Base-by-base conservation (phyloP, 257 asterid genomes). In the Hygrophila difformis region DNA sequence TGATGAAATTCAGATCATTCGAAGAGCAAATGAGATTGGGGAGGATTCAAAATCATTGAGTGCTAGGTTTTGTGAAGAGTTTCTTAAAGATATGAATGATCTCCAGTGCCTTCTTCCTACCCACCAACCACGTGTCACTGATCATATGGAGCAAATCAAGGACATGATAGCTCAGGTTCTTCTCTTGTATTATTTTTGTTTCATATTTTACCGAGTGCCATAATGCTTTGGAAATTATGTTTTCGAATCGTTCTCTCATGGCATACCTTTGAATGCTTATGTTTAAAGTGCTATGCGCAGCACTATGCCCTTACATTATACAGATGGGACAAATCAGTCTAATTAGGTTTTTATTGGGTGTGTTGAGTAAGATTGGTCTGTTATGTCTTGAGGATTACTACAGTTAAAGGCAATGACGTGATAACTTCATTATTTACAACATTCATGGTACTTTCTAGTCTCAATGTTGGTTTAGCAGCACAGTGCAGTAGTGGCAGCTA, bases 41-140 rank as follows among this genome's bases (percentile, higher is more conserved):
- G 82, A 81, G 59, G 79, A 84, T 57, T 75, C 88, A n/a, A 60
- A 62, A 53, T 63, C 46, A 24, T 68, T 81, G 76, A 84, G 94
- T 63, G 70, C 75, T 31, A 66, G 82, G 53, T 88, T 70, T 72
- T 88, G 97, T 68, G 35, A 78, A 39, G 97, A 87, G 68, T 87
- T 70, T 60, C 81, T 78, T 23, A 64, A 20, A 12, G 97, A 88
- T 66, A 81, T 88, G 95, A 66, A 56, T 55, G 93, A 72, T 78
- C 92, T 84, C 56, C 94, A 84, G 59, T 81, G 94, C 78, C 88
- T 78, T 53, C 53, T 53, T 57, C 94, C 93, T 31, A 81, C 92
- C 22, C 76, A 84, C 66, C 87, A 84, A 61, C 84, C 95, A 23
- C 80, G 82, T 21, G 94, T 81, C 47, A 80, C 84, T 28, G 92